Evolutionary conservation across 2,329 filamentous ascomycete genomes (phyloP).

Genomic region (Elsinoe batatas): DNA sequence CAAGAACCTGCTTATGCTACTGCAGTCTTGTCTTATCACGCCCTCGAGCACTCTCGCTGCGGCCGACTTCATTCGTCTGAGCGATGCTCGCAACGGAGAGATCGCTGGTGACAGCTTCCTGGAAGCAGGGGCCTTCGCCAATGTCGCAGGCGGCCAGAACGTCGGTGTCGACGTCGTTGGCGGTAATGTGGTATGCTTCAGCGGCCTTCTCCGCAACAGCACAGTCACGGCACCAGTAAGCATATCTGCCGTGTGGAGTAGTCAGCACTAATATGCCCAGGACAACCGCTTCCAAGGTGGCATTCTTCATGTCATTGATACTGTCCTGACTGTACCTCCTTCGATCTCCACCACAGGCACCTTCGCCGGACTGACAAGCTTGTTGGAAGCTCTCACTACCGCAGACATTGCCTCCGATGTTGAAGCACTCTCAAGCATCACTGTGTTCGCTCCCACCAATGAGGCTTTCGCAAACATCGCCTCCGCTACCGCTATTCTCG

Average conservation of each 20-base stretch:
- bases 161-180: constrained; percentile 37
- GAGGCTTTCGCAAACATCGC: constrained; percentile 49
- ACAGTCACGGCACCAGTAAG: constrained; percentile 31
- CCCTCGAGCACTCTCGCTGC: constrained; percentile 42
- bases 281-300: constrained; percentile 21
- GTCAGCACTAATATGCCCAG: neutral
- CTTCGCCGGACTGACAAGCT: constrained; percentile 28
- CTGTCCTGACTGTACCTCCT: constrained; percentile 27
- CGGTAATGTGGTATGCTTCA: constrained; percentile 40
- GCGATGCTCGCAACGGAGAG: constrained; percentile 28
- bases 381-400: constrained; percentile 31
- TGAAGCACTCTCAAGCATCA: constrained; percentile 39
- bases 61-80: constrained; percentile 37
- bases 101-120: neutral
- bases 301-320: constrained; percentile 32
- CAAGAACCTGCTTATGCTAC: constrained; percentile 14
- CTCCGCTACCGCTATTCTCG: constrained; percentile 40
- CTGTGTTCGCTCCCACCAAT: constrained; percentile 55
- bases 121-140: constrained; percentile 35
- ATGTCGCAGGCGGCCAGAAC: constrained; percentile 51
- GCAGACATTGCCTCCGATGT: constrained; percentile 33
- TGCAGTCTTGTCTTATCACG: constrained; percentile 40
- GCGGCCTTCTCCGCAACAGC: constrained; percentile 41
- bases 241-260: constrained; percentile 21
- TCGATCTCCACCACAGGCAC: constrained; percentile 20